Evolutionary conservation across 371 early-diverging fungal species (phyloP), one percentile per base, ranked within the genome.

Genomic region (Mortierella sp.): DNA sequence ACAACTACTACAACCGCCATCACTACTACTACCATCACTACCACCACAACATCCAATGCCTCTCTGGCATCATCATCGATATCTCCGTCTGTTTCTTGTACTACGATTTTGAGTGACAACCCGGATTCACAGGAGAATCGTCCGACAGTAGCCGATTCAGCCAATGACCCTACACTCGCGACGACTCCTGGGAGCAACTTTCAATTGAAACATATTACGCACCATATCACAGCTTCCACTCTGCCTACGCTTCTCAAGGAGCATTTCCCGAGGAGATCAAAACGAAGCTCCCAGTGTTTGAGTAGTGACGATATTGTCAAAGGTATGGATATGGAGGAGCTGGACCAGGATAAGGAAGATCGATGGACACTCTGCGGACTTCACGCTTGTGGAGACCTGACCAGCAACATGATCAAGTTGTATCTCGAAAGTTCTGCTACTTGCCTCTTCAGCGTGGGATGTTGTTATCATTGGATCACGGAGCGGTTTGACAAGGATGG

Each of bases 341-440:
- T 48, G 3, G 67, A 58, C 10, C 63, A 55, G 44, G 79, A 25
- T 21, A 59, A 52, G 50, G 66, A 61, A 29, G 78, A 44, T 8
- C 45, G 79, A 19, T 94, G 92, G 92, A 76, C 93, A 43, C 80
- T 95, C 0, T 92, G 93, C 51, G 95, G 96, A 2, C 82, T 95
- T 10, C 95, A 96, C 67, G 89, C 95, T 0, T 96, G 96, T 58
- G 96, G 96, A 6, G 91, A 95, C 61, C 64, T 96, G 50, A 85
- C 93, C 4, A 87, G 89, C 53, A 81, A 89, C 21, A 89, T 91
- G 61, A 82, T 95, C 19, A 85, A 86, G 25, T 78, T 93, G 48
- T 96, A 92, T 80, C 82, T 86, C 3, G 78, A 86, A 51, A 86
- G 88, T 43, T 77, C 84, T 14, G 92, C 94, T 1, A 62, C 68